Evolutionary conservation across 305 asterid species (phyloP).

Genomic region (Rubia occidens): DNA sequence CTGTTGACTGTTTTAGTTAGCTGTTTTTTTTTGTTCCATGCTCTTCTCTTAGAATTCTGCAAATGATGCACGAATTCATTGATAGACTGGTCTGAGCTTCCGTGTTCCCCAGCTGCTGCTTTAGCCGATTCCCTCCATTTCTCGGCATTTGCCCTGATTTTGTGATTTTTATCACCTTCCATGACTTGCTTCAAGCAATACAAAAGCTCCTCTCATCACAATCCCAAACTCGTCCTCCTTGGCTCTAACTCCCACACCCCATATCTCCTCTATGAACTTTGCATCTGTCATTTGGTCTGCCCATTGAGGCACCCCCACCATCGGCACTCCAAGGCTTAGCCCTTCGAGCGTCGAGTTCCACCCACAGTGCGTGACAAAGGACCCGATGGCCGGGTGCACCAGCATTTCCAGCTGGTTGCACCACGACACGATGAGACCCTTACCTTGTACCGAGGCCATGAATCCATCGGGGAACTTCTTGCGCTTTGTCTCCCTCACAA

Average conservation of each 20-base stretch:
- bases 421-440: slow-evolving; percentile 51
- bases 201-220: slow-evolving; percentile 39
- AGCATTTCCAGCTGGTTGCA: slow-evolving; percentile 58
- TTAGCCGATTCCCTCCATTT: slow-evolving; percentile 44
- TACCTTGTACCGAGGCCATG: slow-evolving; percentile 20
- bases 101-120: slow-evolving; percentile 42
- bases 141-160: slow-evolving; percentile 33
- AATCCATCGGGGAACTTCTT: slow-evolving; percentile 36
- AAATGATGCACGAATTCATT: slow-evolving; percentile 38
- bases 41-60: slow-evolving; percentile 7
- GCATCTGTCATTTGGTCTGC: slow-evolving; percentile 64
- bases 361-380: slow-evolving; percentile 59
- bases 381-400: slow-evolving; percentile 41
- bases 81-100: slow-evolving; percentile 42
- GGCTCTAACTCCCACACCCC: slow-evolving; percentile 52
- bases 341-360: slow-evolving; percentile 64
- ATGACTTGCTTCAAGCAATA: slow-evolving; percentile 40
- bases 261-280: slow-evolving; percentile 51
- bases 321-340: slow-evolving; percentile 52
- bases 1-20: not conserved
- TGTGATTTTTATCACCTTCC: slow-evolving; percentile 37
- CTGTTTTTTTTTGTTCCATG: not conserved
- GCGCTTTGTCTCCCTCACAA: slow-evolving; percentile 43
- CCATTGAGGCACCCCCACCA: slow-evolving; percentile 69
- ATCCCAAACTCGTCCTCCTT: slow-evolving; percentile 55